Base-by-base conservation (phyloP, 2,329 filamentous ascomycete genomes). In the Hypoxylon sp. region DNA sequence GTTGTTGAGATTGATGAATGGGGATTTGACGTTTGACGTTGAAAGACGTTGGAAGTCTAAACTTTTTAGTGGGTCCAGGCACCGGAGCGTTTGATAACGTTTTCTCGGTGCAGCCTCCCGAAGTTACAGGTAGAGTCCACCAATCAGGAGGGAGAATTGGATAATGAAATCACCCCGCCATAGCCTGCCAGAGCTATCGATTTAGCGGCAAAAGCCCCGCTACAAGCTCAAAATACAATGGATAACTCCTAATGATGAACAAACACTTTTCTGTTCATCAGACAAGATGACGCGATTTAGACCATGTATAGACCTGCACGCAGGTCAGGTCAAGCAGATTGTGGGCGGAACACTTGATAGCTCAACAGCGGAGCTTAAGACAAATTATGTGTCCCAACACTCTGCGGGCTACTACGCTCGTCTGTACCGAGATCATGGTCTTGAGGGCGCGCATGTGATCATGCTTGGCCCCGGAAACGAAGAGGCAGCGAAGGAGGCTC, bases 291-390 rank as follows among this genome's bases (percentile, higher is more conserved):
- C 96, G 2, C 90, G 91, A 74, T 99, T 99, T 78, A 87, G 96
- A 41, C 96, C 96, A 19, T 99, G 96, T 78, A 98, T 99, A 80
- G 96, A 99, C 82, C 88, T 99, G 58, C 96, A 99, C 80, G 91
- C 94, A n/a, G 96, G 96, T 13, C 91, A 95, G 78, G 96, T 99
- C 65, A 99, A 99, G 84, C 96, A 99, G 80, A 99, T 99, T 74
- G 94, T 99, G 43, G 96, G 96, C 73, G 95, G 96, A 65, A 98
- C 96, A 1, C 87, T 99, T 68, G 91, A 91, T 81, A 87, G 87
- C 77, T 79, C 85, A 7, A 87, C 87, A 1, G 79, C 85, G 5
- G 85, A 87, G 62, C 86, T 98, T 62, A 91, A 93, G 82, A 98
- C 95, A 51, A 99, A 99, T 81, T 94, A 93, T 82, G 91, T 97